Conservation (phyloP, 1,284 basidiomycete species). For the Ceratobasidium papillatum region DNA sequence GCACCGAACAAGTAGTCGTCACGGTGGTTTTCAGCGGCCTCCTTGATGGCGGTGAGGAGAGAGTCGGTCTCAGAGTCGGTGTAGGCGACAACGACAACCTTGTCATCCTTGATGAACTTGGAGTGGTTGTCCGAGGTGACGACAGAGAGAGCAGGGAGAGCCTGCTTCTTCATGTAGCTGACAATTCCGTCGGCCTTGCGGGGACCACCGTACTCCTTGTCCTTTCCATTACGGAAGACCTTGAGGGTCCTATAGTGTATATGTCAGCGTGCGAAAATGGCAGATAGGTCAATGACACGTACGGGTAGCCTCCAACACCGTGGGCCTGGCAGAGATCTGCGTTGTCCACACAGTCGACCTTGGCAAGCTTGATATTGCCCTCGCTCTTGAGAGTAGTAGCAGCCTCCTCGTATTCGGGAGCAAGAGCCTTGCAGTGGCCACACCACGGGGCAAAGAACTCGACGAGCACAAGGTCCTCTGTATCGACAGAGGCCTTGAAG, state of each 20-base stretch:
- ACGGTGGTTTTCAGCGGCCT: constrained; percentile 85
- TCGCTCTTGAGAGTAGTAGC: constrained; percentile 87
- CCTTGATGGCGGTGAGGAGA: constrained; percentile 76
- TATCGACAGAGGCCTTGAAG: constrained; percentile 75
- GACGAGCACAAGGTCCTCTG: constrained; percentile 84
- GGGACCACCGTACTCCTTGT: constrained; percentile 84
- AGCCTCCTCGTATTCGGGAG: constrained; percentile 95
- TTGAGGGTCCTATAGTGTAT: constrained; percentile 53
- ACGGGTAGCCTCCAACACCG: constrained; percentile 93
- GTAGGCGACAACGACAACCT: constrained; percentile 90
- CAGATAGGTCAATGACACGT: constrained; percentile 51
- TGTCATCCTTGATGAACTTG: constrained; percentile 91
- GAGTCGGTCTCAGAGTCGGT: constrained; percentile 72
- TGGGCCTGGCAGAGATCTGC: constrained; percentile 86
- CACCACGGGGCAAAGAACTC: constrained; percentile 98
- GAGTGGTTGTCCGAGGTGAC: constrained; percentile 80
- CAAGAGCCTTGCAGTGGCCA: constrained; percentile 91
- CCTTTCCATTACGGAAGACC: constrained; percentile 87
- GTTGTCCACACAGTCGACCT: constrained; percentile 94
- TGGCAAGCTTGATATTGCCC: constrained; percentile 89
- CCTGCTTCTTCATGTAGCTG: constrained; percentile 99
- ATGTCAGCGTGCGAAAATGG: constrained; percentile 21
- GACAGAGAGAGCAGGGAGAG: constrained; percentile 90
- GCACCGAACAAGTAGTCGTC: constrained; percentile 95
- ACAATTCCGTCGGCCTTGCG: constrained; percentile 97